Percentiles rank a stretch among this genome's conserved stretches.
Evolutionary conservation across 768 basidiomycete species (phyloP).

Genomic region (Boletus sensibilis): DNA sequence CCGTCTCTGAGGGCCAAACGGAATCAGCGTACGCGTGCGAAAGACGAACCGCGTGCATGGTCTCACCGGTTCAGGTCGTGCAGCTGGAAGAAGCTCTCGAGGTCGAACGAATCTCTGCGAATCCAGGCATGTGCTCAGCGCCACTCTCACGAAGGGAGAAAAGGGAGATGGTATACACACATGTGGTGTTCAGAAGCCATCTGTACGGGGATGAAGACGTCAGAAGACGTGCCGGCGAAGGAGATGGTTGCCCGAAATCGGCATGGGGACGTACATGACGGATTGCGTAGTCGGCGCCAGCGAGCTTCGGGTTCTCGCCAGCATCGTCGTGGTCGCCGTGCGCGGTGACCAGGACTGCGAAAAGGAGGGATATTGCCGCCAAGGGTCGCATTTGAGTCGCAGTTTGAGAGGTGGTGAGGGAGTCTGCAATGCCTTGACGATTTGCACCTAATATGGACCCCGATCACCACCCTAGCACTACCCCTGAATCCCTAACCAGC

Average conservation of each 20-base stretch:
- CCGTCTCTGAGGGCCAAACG: conserved; percentile 58
- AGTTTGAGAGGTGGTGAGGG: conserved; percentile 7
- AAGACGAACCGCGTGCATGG: neutral
- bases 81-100: conserved; percentile 88
- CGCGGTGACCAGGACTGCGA: conserved; percentile 35
- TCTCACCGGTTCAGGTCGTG: conserved; percentile 86
- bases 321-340: conserved; percentile 65
- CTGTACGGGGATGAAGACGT: conserved; percentile 39
- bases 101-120: conserved; percentile 75
- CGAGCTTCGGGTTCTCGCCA: conserved; percentile 58
- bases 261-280: conserved; percentile 71
- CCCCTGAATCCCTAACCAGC: neutral
- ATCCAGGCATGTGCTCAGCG: neutral
- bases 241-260: conserved; percentile 4
- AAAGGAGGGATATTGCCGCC: conserved; percentile 42
- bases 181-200: conserved; percentile 91
- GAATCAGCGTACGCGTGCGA: neutral
- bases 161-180: conserved; percentile 37
- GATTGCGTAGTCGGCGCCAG: conserved; percentile 64
- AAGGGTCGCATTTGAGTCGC: conserved; percentile 49
- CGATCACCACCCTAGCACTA: conserved; percentile 14
- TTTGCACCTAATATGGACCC: conserved; percentile 11
- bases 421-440: neutral
- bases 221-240: conserved; percentile 8
- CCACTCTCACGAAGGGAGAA: neutral